A percentile compares a stretch with the other conserved stretches of the same genome.
These are phyloP conservation scores for Penicillium sp. DNA, from an alignment of 2,329 filamentous ascomycete genomes.

Conservation along the genomic window DNA sequence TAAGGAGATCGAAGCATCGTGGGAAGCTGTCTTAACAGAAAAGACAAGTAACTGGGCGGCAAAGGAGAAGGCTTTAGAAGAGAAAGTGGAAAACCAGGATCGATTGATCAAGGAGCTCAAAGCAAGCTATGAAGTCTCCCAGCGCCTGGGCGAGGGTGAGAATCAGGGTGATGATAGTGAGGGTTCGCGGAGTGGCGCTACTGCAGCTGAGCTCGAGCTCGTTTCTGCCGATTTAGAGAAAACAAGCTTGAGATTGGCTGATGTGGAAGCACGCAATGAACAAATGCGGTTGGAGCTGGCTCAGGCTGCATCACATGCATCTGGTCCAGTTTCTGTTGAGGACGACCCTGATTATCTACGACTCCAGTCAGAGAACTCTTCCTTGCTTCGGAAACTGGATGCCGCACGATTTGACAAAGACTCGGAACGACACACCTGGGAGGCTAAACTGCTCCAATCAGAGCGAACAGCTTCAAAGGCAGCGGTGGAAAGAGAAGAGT, in stretches of 20 bases:
- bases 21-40: conserved; percentile 85
- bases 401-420: conserved; percentile 81
- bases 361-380: conserved; percentile 88
- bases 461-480: conserved; percentile 75
- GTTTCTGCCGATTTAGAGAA: conserved; percentile 87
- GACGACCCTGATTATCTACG: conserved; percentile 89
- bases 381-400: conserved; percentile 84
- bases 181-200: conserved; percentile 64
- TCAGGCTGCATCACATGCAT: conserved; percentile 73
- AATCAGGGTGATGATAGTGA: conserved; percentile 67
- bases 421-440: conserved; percentile 71
- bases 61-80: conserved; percentile 85
- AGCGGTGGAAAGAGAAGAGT: conserved; percentile 74
- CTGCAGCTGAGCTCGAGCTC: conserved; percentile 89
- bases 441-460: conserved; percentile 71
- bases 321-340: conserved; percentile 64
- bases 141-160: conserved; percentile 71
- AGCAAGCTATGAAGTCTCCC: conserved; percentile 94
- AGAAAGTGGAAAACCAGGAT: conserved; percentile 93
- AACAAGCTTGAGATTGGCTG: conserved; percentile 80
- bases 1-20: conserved; percentile 86
- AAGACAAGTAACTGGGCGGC: conserved; percentile 96
- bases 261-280: conserved; percentile 92
- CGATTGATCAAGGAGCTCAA: conserved; percentile 90
- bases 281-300: conserved; percentile 87